Base-by-base conservation (phyloP, 1,284 basidiomycete species). In the Afroboletus lepidellus region DNA sequence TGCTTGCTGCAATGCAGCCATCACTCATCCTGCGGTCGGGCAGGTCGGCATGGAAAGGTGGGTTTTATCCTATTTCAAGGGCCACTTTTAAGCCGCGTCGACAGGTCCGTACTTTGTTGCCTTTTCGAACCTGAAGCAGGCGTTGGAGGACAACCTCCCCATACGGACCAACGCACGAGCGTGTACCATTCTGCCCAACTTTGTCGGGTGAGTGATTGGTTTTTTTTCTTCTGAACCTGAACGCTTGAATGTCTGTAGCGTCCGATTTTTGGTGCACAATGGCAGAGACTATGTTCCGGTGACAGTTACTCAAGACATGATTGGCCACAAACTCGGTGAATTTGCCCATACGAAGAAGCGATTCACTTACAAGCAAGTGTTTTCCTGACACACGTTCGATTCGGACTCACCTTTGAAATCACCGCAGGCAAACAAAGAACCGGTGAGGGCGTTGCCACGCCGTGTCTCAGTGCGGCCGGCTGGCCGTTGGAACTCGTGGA, bases 261-360 rank as follows among this genome's bases (percentile, higher is more conserved):
- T 94, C 41, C 85, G 86, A 51, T 97, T 97, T 69, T 75, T 92
- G 69, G 92, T 99, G 1, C 94, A 98, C 73, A 98, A 98, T 62
- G 96, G 96, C 41, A 94, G 90, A 72, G 84, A 92, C 60, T 97
- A 95, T 69, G 60, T 88, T 13, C 94, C 94, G 0, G 86, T 99
- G 32, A 74, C 80, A 32, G 79, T 99, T 53, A 94, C 92, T 13
- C 93, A 96, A 70, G 95, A 98, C 69, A 98, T 98, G 95, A 93
- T 99, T 3, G 96, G 96, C 0, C 94, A 98, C 71, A 98, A 99
- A 72, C 73, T 99, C 50, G 96, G 96, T 47, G 95, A 98, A 76
- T 98, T 98, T 72, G 79, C 94, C 18, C 81, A 87, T 55, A 98
- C 94, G 38, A 85, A 91, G 72, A 89, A 88, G 68, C 78, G 79